Percentiles rank a stretch among this genome's conserved stretches.
These are phyloP conservation scores for Saccharomyces cerevisiae DNA, from an alignment of 805 yeast genomes.

Conservation along the genomic window DNA sequence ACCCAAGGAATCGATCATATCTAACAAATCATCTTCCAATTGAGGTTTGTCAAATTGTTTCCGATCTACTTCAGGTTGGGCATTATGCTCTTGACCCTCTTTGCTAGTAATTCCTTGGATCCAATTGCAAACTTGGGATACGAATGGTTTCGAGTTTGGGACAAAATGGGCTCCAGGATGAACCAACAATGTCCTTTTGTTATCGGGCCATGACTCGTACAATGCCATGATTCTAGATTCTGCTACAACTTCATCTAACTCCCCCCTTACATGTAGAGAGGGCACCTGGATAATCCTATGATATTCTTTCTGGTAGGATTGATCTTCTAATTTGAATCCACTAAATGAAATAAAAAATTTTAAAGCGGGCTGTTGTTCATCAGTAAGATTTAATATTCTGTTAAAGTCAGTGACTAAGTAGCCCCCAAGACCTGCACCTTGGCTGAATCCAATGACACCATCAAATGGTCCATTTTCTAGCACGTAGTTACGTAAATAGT, in stretches of 20 bases:
- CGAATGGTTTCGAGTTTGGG: constrained; percentile 63
- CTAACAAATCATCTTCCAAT: constrained; percentile 31
- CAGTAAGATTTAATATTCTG: constrained; percentile 32
- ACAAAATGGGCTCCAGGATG: constrained; percentile 97
- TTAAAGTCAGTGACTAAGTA: constrained; percentile 49
- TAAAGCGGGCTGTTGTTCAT: constrained; percentile 37
- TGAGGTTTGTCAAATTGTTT: constrained; percentile 11
- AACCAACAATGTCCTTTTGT: constrained; percentile 41
- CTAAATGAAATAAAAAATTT: constrained; percentile 70
- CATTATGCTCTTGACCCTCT: neutral
- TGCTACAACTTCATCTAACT: constrained; percentile 78
- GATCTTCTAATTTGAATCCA: constrained; percentile 41
- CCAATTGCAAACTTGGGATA: constrained; percentile 31
- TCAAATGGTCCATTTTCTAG: constrained; percentile 62
- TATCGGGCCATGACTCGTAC: constrained; percentile 41
- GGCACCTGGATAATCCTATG: constrained; percentile 23
- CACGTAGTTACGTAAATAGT: constrained; percentile 37
- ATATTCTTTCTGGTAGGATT: constrained; percentile 15
- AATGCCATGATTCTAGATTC: constrained; percentile 57
- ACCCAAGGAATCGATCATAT: constrained; percentile 36
- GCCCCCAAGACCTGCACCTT: constrained; percentile 82
- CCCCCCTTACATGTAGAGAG: constrained; percentile 73
- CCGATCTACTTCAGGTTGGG: constrained; percentile 1
- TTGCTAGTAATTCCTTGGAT: constrained; percentile 9
- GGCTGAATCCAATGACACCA: constrained; percentile 85